Evolutionary conservation across 257 asterid species (phyloP).

Genomic region (Jaltomata sinuosa): DNA sequence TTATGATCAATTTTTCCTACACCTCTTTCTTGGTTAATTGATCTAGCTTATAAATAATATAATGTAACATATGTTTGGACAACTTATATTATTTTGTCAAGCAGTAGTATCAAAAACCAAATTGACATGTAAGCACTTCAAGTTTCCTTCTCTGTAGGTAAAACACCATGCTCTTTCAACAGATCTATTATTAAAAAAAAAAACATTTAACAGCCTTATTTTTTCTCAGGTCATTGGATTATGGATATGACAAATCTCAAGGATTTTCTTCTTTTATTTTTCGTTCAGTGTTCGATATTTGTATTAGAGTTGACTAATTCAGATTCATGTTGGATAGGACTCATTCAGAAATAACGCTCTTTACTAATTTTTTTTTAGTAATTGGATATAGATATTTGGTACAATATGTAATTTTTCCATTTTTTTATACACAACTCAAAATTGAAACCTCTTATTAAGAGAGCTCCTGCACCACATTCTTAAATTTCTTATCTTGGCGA

Average conservation of each 20-base stretch:
- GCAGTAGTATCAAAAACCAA: not conserved
- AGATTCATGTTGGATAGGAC: no score
- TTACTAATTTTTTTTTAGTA: no score
- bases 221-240: conserved; percentile 7
- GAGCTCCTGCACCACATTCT: no score
- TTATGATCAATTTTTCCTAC: not conserved
- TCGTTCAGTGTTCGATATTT: no score
- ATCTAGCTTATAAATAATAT: not conserved
- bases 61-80: not conserved
- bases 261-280: conserved; percentile 1
- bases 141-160: not conserved
- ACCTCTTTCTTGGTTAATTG: not conserved
- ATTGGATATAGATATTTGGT: no score
- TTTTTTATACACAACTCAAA: no score
- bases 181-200: not conserved
- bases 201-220: not conserved
- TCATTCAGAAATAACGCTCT: no score
- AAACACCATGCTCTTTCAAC: not conserved
- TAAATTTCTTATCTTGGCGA: conserved; percentile 9
- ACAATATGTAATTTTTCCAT: no score
- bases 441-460: no score
- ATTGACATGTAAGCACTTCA: not conserved
- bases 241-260: conserved; percentile 16
- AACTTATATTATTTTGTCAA: not conserved
- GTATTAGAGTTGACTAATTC: no score